Evolutionary conservation across 2,329 filamentous ascomycete genomes (phyloP).

Genomic region (Ascochyta koolunga): DNA sequence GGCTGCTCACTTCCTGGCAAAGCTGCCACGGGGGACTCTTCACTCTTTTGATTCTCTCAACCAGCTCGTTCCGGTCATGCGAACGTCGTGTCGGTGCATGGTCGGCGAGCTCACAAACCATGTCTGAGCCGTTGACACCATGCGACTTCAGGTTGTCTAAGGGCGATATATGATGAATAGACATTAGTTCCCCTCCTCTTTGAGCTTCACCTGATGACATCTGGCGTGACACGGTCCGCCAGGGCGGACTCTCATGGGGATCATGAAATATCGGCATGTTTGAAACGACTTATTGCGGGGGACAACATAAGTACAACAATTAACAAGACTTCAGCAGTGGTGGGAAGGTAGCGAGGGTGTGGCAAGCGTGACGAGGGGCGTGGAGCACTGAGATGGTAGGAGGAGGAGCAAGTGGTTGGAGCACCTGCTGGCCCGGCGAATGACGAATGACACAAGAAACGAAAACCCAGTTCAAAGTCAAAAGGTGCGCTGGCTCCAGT

Average conservation of each 20-base stretch:
- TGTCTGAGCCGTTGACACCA: conserved; percentile 2
- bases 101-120: conserved; percentile 24
- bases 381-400: conserved; percentile 31
- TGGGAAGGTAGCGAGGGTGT: conserved; percentile 3
- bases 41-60: conserved; percentile 80
- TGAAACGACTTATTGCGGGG: conserved; percentile 19
- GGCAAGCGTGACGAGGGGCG: conserved; percentile 17
- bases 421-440: conserved; percentile 40
- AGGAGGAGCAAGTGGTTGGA: conserved; percentile 37
- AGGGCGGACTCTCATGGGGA: conserved; percentile 36
- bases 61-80: conserved; percentile 75
- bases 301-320: conserved; percentile 34
- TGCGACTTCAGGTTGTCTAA: conserved; percentile 16
- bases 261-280: conserved; percentile 51
- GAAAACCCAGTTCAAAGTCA: conserved; percentile 31
- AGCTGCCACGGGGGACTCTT: conserved; percentile 76
- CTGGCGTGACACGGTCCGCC: conserved; percentile 24
- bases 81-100: conserved; percentile 31
- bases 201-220: conserved; percentile 19
- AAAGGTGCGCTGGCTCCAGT: conserved; percentile 45
- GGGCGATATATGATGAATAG: conserved; percentile 14
- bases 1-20: conserved; percentile 57
- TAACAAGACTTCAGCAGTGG: not conserved
- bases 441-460: conserved; percentile 35
- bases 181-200: conserved; percentile 22